Evolutionary conservation across 208 protist genomes (phyloP).

Genomic region (Herpetomonas samuelpessoai): DNA sequence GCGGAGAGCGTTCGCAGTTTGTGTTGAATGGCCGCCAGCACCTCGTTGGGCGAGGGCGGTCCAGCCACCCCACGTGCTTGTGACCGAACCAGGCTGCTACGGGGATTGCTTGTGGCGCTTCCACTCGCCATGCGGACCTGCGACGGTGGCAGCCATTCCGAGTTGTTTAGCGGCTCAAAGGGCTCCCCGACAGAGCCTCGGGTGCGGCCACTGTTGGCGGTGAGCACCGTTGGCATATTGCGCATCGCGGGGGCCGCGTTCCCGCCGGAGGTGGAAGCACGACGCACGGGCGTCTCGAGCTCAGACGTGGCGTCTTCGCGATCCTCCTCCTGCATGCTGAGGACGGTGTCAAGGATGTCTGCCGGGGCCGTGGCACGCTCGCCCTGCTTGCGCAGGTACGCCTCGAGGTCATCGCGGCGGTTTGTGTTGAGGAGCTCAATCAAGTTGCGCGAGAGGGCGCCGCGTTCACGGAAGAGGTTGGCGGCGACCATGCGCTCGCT

Average conservation of each 20-base stretch:
- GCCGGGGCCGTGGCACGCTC: conserved; percentile 16
- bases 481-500: conserved; percentile 44
- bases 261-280: not conserved
- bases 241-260: not conserved
- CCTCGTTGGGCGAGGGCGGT: not conserved
- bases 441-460: conserved; percentile 28
- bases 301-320: not conserved
- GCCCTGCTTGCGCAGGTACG: conserved; percentile 46
- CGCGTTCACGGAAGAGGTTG: conserved; percentile 61
- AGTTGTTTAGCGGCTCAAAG: not conserved
- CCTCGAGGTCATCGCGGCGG: conserved; percentile 42
- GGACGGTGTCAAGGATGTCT: conserved; percentile 19
- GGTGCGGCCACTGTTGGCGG: not conserved
- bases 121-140: not conserved
- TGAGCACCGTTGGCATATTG: too few species aligned
- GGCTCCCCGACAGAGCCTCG: not conserved
- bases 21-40: conserved; percentile 64
- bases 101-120: not conserved
- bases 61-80: not conserved
- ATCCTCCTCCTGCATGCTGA: conserved; percentile 19
- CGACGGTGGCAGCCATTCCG: not conserved
- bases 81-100: not conserved
- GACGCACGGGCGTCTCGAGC: not conserved
- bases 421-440: conserved; percentile 68
- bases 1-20: conserved; percentile 58